Base-by-base conservation (phyloP, 306 rosid species). In the Erythrophleum fordii region DNA sequence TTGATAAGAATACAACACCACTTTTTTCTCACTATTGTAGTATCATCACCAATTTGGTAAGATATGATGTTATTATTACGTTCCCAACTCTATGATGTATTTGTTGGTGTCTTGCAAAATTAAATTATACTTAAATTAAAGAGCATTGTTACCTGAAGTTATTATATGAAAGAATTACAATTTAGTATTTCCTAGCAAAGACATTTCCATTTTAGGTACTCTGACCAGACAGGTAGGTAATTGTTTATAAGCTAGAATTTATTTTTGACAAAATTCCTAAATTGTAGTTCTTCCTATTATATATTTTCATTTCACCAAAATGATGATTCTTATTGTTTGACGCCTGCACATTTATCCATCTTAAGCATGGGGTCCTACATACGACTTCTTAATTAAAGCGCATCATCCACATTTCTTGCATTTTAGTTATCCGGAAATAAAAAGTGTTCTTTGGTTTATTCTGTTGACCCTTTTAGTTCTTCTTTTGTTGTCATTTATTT, bases 1-100 rank as follows among this genome's bases (percentile, higher is more conserved):
- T 5, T 28, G 69, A 79, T 77, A 91, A 89, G 84, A 93, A 87
- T 79, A 90, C 94, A 6, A 83, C 69, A 6, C 88, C 92, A 1
- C 53, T 93, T 83, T 91, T 93, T 74, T 89, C 99, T 77, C 99
- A 93, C 78, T 95, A 95, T 85, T 95, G 99, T 81, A 93, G 99
- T 79, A 91, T 95, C 80, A 93, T 95, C 80, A 91, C 99, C 49
- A 87, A 95, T 76, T 80, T 95, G 97, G 99, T 93, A 23, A 75
- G 95, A 76, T 26, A 61, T 73, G 44, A 39, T 60, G 9, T 25
- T 28, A 41, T 31, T 69, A 13, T 25, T 8, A 39, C 48, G 12
- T 39, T 5, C 53, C 51, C n/a, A 14, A 44, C 46, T 65, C 28
- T 52, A n/a, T n/a, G 28, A 8, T 23, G 67, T 18, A 34, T 35